Conservation (phyloP, 2,329 filamentous ascomycete species). For the Emergomyces africanus region DNA sequence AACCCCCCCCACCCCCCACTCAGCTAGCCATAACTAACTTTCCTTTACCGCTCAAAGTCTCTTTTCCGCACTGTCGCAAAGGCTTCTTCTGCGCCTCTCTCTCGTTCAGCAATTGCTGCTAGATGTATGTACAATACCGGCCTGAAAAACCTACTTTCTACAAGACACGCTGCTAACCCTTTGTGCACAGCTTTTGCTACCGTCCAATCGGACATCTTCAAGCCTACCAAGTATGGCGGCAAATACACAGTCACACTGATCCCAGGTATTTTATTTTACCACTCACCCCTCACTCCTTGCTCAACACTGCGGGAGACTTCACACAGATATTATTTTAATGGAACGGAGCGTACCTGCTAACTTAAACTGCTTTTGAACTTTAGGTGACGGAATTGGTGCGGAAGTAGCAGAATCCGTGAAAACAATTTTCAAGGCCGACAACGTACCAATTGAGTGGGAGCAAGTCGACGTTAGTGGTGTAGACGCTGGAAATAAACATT, state of each 20-base stretch:
- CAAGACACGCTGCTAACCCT: not conserved
- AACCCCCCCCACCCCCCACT: constrained; percentile 29
- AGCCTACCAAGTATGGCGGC: constrained; percentile 96
- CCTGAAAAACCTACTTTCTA: not conserved
- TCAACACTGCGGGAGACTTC: constrained; percentile 10
- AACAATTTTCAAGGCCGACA: constrained; percentile 99
- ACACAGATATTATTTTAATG: not conserved
- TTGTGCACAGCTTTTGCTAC: constrained; percentile 53
- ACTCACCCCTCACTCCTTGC: constrained; percentile 5
- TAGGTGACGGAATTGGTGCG: constrained; percentile 87
- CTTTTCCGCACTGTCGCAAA: constrained; percentile 43
- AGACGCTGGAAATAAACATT: constrained; percentile 70
- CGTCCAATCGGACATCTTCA: constrained; percentile 91
- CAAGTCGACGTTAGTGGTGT: constrained; percentile 92
- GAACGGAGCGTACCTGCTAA: not conserved
- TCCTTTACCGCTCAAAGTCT: constrained; percentile 35
- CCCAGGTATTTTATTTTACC: constrained; percentile 68
- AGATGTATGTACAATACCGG: constrained; percentile 37
- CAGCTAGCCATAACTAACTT: constrained; percentile 23
- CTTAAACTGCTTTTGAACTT: not conserved
- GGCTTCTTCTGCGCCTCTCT: constrained; percentile 33
- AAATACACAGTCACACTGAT: constrained; percentile 99
- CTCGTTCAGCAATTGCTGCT: constrained; percentile 39
- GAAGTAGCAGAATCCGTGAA: constrained; percentile 98
- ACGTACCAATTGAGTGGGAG: constrained; percentile 97